phyloP scores from a whole-genome alignment of 2,329 filamentous ascomycete genomes.

The Teratosphaeriaceae sp. region DNA sequence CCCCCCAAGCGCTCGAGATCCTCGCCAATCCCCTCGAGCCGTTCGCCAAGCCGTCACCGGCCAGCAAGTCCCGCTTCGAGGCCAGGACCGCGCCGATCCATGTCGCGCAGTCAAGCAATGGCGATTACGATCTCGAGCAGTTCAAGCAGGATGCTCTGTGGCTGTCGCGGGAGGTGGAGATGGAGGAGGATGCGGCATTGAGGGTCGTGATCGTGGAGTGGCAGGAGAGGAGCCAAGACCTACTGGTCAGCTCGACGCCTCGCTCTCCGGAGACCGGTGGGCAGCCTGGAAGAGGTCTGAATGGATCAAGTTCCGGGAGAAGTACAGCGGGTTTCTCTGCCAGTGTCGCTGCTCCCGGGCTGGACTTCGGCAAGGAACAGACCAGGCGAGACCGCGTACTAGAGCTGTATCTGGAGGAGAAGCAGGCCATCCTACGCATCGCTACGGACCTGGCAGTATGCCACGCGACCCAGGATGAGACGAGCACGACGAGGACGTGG shows the following conservation, averaged over 20 bases:
- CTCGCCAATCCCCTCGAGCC: conserved; percentile 62
- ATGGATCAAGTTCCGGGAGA: conserved; percentile 7
- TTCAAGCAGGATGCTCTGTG: conserved; percentile 82
- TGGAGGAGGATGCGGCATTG: conserved; percentile 77
- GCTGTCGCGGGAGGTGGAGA: conserved; percentile 69
- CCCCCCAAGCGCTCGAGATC: conserved; percentile 60
- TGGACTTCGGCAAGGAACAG: conserved; percentile 22
- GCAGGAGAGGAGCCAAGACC: conserved; percentile 53
- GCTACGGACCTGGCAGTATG: neutral
- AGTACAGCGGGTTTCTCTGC: conserved; percentile 14
- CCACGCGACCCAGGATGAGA: neutral
- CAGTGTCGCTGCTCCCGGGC: conserved; percentile 6
- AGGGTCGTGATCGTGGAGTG: conserved; percentile 76
- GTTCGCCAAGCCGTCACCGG: conserved; percentile 53
- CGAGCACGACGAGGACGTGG: conserved; percentile 11
- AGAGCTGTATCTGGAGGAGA: conserved; percentile 22
- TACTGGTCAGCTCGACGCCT: neutral
- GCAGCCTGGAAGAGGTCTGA: neutral
- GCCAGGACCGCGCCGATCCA: conserved; percentile 84
- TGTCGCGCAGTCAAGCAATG: conserved; percentile 60
- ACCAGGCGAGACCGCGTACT: conserved; percentile 21
- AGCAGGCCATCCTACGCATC: conserved; percentile 13
- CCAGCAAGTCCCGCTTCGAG: conserved; percentile 55
- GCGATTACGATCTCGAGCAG: conserved; percentile 64
- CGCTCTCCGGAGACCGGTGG: neutral